These are phyloP conservation scores for Striga asiatica DNA, from an alignment of 257 asterid species.

Conservation along the genomic window DNA sequence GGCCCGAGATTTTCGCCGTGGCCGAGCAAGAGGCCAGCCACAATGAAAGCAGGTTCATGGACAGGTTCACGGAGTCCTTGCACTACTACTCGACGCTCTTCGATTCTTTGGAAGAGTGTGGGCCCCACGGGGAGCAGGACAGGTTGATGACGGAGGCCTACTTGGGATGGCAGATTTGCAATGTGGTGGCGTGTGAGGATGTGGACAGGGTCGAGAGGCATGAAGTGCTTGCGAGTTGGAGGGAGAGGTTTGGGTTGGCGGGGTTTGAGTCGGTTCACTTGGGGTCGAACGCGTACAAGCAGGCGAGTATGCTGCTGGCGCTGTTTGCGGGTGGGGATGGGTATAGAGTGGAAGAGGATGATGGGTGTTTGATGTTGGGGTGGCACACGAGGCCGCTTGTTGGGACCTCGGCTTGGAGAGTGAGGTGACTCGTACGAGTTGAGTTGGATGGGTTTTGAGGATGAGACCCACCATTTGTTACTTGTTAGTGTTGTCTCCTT, in stretches of 20 bases:
- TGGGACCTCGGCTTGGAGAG: conserved; percentile 70
- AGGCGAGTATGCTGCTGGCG: conserved; percentile 57
- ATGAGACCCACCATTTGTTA: conserved; percentile 34
- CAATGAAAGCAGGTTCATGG: conserved; percentile 46
- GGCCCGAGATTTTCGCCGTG: conserved; percentile 48
- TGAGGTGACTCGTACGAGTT: conserved; percentile 12
- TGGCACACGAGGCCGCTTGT: conserved; percentile 77
- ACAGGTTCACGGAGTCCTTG: conserved; percentile 53
- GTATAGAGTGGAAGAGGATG: conserved; percentile 54
- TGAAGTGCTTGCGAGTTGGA: conserved; percentile 52
- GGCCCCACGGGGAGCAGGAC: conserved; percentile 31
- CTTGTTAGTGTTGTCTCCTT: conserved; percentile 17
- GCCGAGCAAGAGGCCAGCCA: conserved; percentile 74
- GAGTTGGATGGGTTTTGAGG: no score
- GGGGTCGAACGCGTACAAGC: conserved; percentile 63
- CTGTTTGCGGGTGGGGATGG: conserved; percentile 68
- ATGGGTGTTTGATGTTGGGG: conserved; percentile 66
- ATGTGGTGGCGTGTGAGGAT: conserved; percentile 69
- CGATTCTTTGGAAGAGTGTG: conserved; percentile 53
- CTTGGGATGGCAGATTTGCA: conserved; percentile 57
- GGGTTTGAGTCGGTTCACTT: conserved; percentile 46
- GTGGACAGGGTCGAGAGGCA: conserved; percentile 69
- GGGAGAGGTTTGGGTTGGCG: conserved; percentile 27
- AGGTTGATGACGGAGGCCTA: conserved; percentile 69
- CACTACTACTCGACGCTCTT: conserved; percentile 65